These are phyloP conservation scores for Dimocarpus longan DNA, from an alignment of 345 rosid species.

Conservation along the genomic window DNA sequence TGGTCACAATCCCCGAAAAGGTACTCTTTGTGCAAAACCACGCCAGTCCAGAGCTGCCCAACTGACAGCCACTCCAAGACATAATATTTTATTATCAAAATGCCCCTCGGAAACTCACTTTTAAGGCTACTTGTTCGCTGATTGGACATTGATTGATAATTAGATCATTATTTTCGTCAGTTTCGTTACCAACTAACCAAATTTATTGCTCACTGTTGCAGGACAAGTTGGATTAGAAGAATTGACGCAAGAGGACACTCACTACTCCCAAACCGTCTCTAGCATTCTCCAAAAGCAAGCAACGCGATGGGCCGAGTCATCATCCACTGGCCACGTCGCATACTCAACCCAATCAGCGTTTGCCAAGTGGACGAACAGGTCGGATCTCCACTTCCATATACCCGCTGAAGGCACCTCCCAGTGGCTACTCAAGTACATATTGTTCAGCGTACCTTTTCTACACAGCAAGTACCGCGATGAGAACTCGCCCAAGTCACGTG, in stretches of 20 bases:
- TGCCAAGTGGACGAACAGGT: constrained; percentile 57
- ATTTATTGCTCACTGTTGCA: constrained; percentile 4
- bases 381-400: constrained; percentile 37
- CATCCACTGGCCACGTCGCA: constrained; percentile 32
- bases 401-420: constrained; percentile 58
- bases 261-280: constrained; percentile 90
- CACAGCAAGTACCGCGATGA: constrained; percentile 60
- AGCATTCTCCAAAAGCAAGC: constrained; percentile 70
- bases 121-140: too few species aligned
- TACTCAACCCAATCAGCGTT: constrained; percentile 71
- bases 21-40: too few species aligned
- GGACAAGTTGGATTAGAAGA: constrained; percentile 51
- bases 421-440: constrained; percentile 79
- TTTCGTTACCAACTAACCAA: background rate
- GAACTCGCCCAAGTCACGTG: constrained; percentile 58
- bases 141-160: background rate
- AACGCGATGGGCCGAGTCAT: constrained; percentile 50
- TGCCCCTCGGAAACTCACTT: background rate
- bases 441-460: constrained; percentile 75
- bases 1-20: background rate
- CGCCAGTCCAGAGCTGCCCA: too few species aligned
- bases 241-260: constrained; percentile 61
- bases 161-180: too few species aligned
- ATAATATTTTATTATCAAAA: background rate
- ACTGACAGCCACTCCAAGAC: background rate